These are phyloP conservation scores for Hypomyces perniciosus DNA, from an alignment of 2,329 filamentous ascomycete genomes.

Conservation along the genomic window DNA sequence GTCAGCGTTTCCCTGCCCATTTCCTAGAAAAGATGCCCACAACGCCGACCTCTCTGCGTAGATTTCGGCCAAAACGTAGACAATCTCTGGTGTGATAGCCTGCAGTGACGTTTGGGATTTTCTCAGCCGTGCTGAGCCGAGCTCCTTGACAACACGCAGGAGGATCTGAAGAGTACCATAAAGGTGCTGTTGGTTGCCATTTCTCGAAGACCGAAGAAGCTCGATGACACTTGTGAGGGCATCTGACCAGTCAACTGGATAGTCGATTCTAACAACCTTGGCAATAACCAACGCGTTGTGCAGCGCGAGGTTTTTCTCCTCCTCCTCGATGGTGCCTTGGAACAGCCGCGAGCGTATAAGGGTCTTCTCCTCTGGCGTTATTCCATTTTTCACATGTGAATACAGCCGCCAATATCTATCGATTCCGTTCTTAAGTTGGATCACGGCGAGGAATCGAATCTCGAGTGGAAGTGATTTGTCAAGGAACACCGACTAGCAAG, in stretches of 20 bases:
- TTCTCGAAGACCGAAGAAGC: slow-evolving; percentile 49
- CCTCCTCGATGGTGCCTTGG: slow-evolving; percentile 70
- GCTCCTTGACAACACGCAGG: slow-evolving; percentile 83
- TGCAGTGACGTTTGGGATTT: slow-evolving; percentile 72
- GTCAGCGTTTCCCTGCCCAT: slow-evolving; percentile 52
- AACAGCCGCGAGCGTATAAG: slow-evolving; percentile 70
- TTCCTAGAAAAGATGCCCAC: slow-evolving; percentile 60
- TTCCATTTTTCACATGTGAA: slow-evolving; percentile 52
- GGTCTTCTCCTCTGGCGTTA: slow-evolving; percentile 68
- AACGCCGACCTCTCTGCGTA: slow-evolving; percentile 67
- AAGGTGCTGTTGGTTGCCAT: slow-evolving; percentile 59
- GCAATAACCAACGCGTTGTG: slow-evolving; percentile 85
- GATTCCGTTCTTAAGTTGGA: slow-evolving; percentile 94
- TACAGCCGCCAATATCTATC: slow-evolving; percentile 85
- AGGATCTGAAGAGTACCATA: slow-evolving; percentile 69
- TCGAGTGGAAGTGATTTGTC: slow-evolving; percentile 70
- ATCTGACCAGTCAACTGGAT: slow-evolving; percentile 75
- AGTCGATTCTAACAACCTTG: slow-evolving; percentile 86
- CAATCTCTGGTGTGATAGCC: slow-evolving; percentile 71
- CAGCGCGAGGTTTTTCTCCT: slow-evolving; percentile 67
- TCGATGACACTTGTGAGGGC: slow-evolving; percentile 55
- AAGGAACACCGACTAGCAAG: slow-evolving; percentile 65
- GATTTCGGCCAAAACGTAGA: slow-evolving; percentile 71
- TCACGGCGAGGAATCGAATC: slow-evolving; percentile 82
- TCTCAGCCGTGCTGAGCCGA: slow-evolving; percentile 71